A percentile compares a stretch with the other conserved stretches of the same genome.
phyloP scores from a whole-genome alignment of 768 basidiomycete species.

The Lactarius vividus region DNA sequence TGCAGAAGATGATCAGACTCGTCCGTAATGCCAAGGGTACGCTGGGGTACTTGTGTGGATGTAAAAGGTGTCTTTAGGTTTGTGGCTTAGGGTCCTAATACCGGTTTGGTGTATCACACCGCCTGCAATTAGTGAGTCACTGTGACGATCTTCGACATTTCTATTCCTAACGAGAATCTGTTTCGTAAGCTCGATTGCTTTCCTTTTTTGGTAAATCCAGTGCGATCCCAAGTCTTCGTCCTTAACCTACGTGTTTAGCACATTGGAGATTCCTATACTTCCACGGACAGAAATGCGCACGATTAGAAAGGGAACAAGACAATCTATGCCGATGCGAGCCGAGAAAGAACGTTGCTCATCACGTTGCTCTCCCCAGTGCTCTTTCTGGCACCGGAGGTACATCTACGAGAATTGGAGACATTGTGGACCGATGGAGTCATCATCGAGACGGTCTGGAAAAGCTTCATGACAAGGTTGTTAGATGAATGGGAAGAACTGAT shows the following conservation, averaged over 20 bases:
- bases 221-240: neutral
- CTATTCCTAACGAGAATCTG: neutral
- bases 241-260: neutral
- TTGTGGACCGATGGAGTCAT: constrained; percentile 16
- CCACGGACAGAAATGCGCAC: constrained; percentile 18
- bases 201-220: constrained; percentile 12
- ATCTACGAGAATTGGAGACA: constrained; percentile 14
- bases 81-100: neutral
- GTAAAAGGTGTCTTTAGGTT: neutral
- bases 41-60: neutral
- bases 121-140: constrained; percentile 11
- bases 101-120: constrained; percentile 6
- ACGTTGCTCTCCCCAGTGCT: constrained; percentile 16
- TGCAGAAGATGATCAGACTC: constrained; percentile 16
- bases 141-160: neutral
- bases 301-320: constrained; percentile 8
- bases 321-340: neutral
- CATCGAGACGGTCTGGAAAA: constrained; percentile 16
- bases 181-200: constrained; percentile 14
- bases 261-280: constrained; percentile 24
- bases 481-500: constrained; percentile 15
- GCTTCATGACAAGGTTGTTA: constrained; percentile 10
- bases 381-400: constrained; percentile 19
- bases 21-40: constrained; percentile 16
- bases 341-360: constrained; percentile 14